A percentile compares a stretch with the other conserved stretches of the same genome.
Evolutionary conservation across 1,284 basidiomycete species (phyloP).

Genomic region (Leccinum fallax): DNA sequence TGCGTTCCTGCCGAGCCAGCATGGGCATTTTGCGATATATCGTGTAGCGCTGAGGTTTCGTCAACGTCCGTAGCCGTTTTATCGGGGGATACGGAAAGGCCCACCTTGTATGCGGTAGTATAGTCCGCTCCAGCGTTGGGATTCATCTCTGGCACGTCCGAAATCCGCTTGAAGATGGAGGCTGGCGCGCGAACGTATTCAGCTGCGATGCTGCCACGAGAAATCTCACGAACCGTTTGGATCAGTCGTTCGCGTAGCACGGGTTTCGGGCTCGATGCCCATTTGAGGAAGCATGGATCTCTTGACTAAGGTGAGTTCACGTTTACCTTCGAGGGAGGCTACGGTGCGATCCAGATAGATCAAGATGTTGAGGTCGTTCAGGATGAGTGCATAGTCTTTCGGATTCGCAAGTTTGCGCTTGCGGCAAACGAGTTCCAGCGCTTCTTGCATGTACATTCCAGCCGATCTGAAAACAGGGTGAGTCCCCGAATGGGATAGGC

Average conservation of each 20-base stretch:
- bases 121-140: constrained; percentile 60
- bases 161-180: constrained; percentile 87
- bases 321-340: constrained; percentile 85
- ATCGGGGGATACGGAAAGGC: constrained; percentile 16
- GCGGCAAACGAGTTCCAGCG: constrained; percentile 83
- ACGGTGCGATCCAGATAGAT: constrained; percentile 96
- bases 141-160: constrained; percentile 71
- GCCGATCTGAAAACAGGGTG: constrained; percentile 57
- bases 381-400: constrained; percentile 83
- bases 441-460: constrained; percentile 98
- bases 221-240: constrained; percentile 73
- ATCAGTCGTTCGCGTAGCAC: constrained; percentile 74
- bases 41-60: constrained; percentile 71
- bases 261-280: constrained; percentile 62
- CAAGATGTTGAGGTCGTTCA: constrained; percentile 78
- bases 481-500: neutral
- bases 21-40: constrained; percentile 96
- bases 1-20: constrained; percentile 88
- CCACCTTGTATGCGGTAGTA: constrained; percentile 81
- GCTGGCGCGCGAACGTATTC: constrained; percentile 48
- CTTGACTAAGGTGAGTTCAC: constrained; percentile 84
- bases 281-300: constrained; percentile 73
- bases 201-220: neutral
- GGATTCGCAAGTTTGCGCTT: constrained; percentile 73
- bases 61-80: neutral